These are phyloP conservation scores for Komagataella kurtzmanii DNA, from an alignment of 805 yeast genomes.

Conservation along the genomic window DNA sequence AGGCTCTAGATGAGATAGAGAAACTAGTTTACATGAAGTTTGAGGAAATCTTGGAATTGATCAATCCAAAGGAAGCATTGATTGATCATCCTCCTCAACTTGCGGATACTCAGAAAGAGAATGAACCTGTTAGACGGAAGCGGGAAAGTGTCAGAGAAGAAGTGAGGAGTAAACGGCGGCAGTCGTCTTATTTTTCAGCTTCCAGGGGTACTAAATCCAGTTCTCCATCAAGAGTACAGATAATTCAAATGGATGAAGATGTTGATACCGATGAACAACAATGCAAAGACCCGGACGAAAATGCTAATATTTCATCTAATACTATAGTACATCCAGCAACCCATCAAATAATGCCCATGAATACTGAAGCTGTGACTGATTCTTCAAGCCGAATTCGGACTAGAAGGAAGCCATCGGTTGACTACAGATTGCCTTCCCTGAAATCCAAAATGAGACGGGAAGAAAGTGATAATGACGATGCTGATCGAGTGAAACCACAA, in stretches of 20 bases:
- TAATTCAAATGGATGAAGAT: background rate
- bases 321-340: constrained; percentile 9
- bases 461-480: constrained; percentile 45
- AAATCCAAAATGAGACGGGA: constrained; percentile 60
- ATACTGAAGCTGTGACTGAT: constrained; percentile 19
- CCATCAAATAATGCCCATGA: constrained; percentile 11
- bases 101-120: background rate
- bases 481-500: constrained; percentile 15
- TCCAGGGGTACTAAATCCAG: background rate
- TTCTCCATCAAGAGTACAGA: background rate
- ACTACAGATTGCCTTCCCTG: constrained; percentile 57
- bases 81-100: background rate
- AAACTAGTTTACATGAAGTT: constrained; percentile 24
- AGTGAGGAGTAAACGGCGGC: background rate
- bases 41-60: constrained; percentile 22
- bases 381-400: constrained; percentile 22
- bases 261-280: background rate
- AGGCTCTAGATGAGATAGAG: constrained; percentile 26
- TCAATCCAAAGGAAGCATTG: background rate
- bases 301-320: constrained; percentile 12
- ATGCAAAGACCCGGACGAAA: constrained; percentile 7
- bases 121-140: background rate
- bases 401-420: constrained; percentile 36
- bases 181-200: background rate
- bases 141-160: background rate